Evolutionary conservation across 345 rosid genomes (phyloP), one percentile per base, ranked within the genome.

Genomic region (Tarenaya hassleriana): DNA sequence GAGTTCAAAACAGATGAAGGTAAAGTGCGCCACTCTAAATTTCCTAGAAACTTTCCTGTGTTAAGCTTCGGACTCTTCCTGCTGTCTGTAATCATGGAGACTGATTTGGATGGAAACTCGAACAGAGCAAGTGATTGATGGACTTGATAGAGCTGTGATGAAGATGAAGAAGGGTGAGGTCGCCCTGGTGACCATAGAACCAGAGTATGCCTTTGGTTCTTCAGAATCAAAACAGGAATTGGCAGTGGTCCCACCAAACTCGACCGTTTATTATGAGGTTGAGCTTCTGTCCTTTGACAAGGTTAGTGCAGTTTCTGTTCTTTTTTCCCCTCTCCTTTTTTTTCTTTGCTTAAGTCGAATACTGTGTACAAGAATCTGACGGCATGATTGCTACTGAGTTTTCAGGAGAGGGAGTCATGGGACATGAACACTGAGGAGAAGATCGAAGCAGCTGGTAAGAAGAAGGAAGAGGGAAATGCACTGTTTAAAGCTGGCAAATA

Each of bases 1-100:
- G 97, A 88, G 72, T 88, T 88, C 69, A 86, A 74, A 64, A 71
- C 76, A 7, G 97, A 94, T 58, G 99, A 88, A 72, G 97, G 98
- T 83, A 79, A 11, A 7, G 5, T 9, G 35, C 34, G 16, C 1
- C 15, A 5, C 14, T 8, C 7, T 19, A 14, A 39, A n/a, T 19
- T 8, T 43, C 16, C 56, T 33, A 31, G 9, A 45, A 2, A 24
- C 2, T 24, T 24, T 24, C 29, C 2, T 5, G 5, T 24, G 29
- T 24, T 24, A 15, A 10, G n/a, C n/a, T n/a, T n/a, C n/a, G n/a
- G n/a, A n/a, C 0, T 13, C 18, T 0, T 10, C n/a, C 17, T 51
- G 10, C 37, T 17, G 0, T 12, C 1, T 10, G 50, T 16, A 27
- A 1, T 4, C 24, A 34, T 57, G 8, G 3, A 13, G 40, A 56